Percentiles rank a stretch among this genome's conserved stretches.
Evolutionary conservation across 2,329 filamentous ascomycete species (phyloP).

Genomic region (Aureobasidium sp.): DNA sequence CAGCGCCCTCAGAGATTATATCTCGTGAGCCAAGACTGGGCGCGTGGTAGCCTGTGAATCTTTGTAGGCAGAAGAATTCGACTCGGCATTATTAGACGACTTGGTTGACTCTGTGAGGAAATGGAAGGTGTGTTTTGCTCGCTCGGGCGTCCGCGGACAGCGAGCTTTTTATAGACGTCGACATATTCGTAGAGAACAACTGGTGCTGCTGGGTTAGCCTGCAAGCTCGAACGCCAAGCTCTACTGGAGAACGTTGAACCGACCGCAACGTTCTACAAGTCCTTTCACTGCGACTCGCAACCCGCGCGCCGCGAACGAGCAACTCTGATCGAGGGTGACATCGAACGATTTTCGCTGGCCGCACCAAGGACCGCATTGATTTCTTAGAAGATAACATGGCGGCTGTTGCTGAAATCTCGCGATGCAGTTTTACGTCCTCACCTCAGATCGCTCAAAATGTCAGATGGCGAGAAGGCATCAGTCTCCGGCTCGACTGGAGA

Average conservation of each 20-base stretch:
- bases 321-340: neutral
- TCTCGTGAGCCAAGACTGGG: neutral
- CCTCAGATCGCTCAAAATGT: neutral
- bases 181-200: neutral
- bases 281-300: neutral
- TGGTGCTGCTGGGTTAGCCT: no score
- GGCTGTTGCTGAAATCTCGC: no score
- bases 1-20: neutral
- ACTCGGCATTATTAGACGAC: neutral
- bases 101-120: neutral
- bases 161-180: neutral
- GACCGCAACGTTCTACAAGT: neutral
- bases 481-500: neutral
- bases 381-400: neutral
- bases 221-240: neutral
- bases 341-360: neutral
- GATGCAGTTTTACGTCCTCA: neutral
- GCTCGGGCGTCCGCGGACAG: slow-evolving; percentile 1
- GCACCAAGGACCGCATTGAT: neutral
- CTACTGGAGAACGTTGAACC: neutral
- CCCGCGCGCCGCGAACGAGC: neutral
- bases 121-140: neutral
- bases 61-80: neutral
- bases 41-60: neutral
- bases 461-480: neutral